These are phyloP conservation scores for Handroanthus guayacan DNA, from an alignment of 257 asterid species.

Conservation along the genomic window DNA sequence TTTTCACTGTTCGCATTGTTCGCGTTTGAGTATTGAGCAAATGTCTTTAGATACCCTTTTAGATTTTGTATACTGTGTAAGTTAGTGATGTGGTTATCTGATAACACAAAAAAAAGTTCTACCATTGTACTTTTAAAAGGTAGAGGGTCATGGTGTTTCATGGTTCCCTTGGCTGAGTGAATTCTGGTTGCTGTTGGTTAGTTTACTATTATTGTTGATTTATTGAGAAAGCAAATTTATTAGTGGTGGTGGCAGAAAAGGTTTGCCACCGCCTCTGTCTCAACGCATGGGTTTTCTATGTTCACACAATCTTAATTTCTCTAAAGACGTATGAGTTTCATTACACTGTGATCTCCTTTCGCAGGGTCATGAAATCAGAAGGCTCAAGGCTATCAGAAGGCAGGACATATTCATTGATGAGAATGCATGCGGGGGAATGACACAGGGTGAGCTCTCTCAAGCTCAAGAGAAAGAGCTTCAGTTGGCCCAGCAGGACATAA, in stretches of 20 bases:
- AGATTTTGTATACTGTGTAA: too few species aligned
- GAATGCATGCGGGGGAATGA: slow-evolving; percentile 69
- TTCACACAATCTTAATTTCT: slow-evolving; percentile 7
- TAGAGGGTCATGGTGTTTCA: background rate
- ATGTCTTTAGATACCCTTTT: background rate
- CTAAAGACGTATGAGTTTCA: slow-evolving; percentile 23
- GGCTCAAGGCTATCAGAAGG: slow-evolving; percentile 66
- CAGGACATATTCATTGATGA: slow-evolving; percentile 70
- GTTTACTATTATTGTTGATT: background rate
- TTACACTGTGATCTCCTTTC: slow-evolving; percentile 24
- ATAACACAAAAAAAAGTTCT: background rate
- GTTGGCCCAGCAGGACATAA: slow-evolving; percentile 76
- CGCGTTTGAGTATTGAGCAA: background rate
- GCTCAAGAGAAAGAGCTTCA: slow-evolving; percentile 77
- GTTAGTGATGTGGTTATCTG: slow-evolving; percentile 3
- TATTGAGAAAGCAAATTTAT: slow-evolving; percentile 12
- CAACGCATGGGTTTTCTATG: background rate
- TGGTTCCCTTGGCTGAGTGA: background rate
- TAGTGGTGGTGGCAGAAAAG: background rate
- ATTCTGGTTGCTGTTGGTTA: background rate
- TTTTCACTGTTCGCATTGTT: background rate
- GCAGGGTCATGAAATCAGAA: slow-evolving; percentile 75
- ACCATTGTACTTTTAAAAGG: background rate
- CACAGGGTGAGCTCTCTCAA: slow-evolving; percentile 58
- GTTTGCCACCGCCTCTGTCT: background rate